Evolutionary conservation across 2,329 filamentous ascomycete genomes (phyloP).

Genomic region (Rutstroemia sp.): DNA sequence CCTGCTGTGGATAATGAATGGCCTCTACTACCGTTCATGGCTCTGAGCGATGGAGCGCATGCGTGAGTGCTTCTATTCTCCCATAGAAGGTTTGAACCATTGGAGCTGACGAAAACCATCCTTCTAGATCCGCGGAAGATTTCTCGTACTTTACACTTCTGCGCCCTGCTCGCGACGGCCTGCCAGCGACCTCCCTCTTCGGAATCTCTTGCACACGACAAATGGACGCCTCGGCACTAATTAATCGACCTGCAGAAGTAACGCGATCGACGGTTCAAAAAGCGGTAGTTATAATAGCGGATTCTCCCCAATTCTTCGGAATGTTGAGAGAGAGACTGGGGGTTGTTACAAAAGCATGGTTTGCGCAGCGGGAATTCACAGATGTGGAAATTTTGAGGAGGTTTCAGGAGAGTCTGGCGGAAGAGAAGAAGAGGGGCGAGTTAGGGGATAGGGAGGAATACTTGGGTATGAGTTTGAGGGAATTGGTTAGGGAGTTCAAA

Average conservation of each 20-base stretch:
- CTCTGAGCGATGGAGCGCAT: slow-evolving; percentile 90
- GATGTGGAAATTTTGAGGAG: slow-evolving; percentile 83
- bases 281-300: slow-evolving; percentile 90
- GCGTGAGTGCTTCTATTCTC: slow-evolving; percentile 48
- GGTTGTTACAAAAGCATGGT: slow-evolving; percentile 92
- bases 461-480: slow-evolving; percentile 78
- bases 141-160: slow-evolving; percentile 97
- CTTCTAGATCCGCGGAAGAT: slow-evolving; percentile 71
- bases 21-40: slow-evolving; percentile 92
- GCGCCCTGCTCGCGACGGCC: slow-evolving; percentile 45
- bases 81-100: background rate
- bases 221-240: slow-evolving; percentile 70
- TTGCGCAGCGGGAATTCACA: slow-evolving; percentile 86
- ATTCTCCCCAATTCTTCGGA: slow-evolving; percentile 83
- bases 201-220: slow-evolving; percentile 94
- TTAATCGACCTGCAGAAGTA: slow-evolving; percentile 77
- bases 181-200: slow-evolving; percentile 75
- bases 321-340: slow-evolving; percentile 84
- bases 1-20: slow-evolving; percentile 82
- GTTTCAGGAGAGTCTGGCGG: slow-evolving; percentile 82
- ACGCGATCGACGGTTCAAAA: slow-evolving; percentile 98
- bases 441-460: slow-evolving; percentile 76
- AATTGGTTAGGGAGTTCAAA: slow-evolving; percentile 89
- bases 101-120: slow-evolving; percentile 2
- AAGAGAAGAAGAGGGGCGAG: slow-evolving; percentile 55